phyloP scores from a whole-genome alignment of 495 filamentous ascomycete species.

The Penicillium nucicola region DNA sequence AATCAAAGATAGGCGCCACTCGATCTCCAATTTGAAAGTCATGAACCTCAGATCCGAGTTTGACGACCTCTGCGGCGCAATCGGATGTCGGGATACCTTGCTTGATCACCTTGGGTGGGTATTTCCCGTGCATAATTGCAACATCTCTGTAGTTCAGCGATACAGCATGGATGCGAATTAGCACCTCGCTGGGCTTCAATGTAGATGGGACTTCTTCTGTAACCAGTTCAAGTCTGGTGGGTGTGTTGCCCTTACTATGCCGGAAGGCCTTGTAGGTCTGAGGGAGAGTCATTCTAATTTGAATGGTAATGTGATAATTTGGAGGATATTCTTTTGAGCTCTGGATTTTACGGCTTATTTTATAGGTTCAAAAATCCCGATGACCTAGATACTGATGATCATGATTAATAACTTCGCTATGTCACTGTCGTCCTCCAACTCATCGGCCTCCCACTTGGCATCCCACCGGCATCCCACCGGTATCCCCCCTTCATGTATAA shows the following conservation, averaged over 20 bases:
- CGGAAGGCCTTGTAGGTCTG: not conserved
- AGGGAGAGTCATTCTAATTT: not conserved
- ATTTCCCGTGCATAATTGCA: slow-evolving; percentile 29
- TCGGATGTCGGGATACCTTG: slow-evolving; percentile 24
- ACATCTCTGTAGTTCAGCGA: slow-evolving; percentile 27
- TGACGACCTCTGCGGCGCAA: slow-evolving; percentile 19
- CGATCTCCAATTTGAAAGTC: slow-evolving; percentile 29
- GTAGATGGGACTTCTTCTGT: not conserved
- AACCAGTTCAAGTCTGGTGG: not conserved
- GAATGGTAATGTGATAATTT: no score
- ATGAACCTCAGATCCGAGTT: slow-evolving; percentile 18
- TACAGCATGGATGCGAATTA: slow-evolving; percentile 16
- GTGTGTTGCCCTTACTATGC: not conserved
- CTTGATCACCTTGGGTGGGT: slow-evolving; percentile 15
- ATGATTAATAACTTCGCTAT: no score
- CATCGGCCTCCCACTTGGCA: no score
- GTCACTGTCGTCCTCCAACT: no score
- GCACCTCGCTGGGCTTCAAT: slow-evolving; percentile 3
- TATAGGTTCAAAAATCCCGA: no score
- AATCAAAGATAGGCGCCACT: slow-evolving; percentile 9
- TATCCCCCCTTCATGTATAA: no score
- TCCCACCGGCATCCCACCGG: no score
- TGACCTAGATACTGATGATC: no score
- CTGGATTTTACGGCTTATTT: no score
- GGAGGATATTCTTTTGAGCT: no score